Evolutionary conservation across 805 yeast species (phyloP), one percentile per base, ranked within the genome.

Genomic region (Ogataea siamensis): DNA sequence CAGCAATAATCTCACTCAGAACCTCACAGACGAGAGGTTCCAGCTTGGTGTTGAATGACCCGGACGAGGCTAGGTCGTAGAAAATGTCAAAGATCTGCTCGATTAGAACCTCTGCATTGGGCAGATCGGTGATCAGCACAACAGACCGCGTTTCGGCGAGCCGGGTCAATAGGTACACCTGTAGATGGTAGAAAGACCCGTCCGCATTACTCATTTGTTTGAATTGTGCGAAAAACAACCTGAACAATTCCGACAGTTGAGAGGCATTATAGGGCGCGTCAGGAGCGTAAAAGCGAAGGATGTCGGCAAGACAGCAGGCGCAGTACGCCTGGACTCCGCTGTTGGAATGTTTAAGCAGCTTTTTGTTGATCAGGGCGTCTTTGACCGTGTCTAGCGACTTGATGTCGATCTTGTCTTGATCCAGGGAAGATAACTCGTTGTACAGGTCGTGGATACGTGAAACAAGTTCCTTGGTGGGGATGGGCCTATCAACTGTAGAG

Each of bases 251-350:
- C 1, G 78, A 66, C 25, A 88, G 66, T 47, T 83, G 80, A 2
- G 64, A 46, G 16, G 79, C 78, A 2, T 83, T 76, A 59, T 73
- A 88, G 4, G 97, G 96, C 5, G 96, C 95, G 55, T 88, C 86
- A 0, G 96, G 96, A 0, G 95, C 96, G 52, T 72, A 82, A 11
- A 89, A 58, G 41, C 95, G 68, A 28, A 88, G 60, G 7, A 89
- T 67, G 55, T 88, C 95, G 5, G 87, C 70, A 6, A 87, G 46
- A 46, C 93, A 80, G 53, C 94, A 82, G 6, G 93, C 79, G 1
- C 73, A 73, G 41, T 68, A 76, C 0, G 89, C 77, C 47, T 79
- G 83, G 6, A 88, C 78, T 5, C 91, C 93, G 3, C 57, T 42
- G 53, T 86, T 87, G 33, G 75, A 69, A 52, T 80, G 82, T 23